Base-by-base conservation (phyloP, 2,329 filamentous ascomycete species). In the Colletotrichum cordylinicola region DNA sequence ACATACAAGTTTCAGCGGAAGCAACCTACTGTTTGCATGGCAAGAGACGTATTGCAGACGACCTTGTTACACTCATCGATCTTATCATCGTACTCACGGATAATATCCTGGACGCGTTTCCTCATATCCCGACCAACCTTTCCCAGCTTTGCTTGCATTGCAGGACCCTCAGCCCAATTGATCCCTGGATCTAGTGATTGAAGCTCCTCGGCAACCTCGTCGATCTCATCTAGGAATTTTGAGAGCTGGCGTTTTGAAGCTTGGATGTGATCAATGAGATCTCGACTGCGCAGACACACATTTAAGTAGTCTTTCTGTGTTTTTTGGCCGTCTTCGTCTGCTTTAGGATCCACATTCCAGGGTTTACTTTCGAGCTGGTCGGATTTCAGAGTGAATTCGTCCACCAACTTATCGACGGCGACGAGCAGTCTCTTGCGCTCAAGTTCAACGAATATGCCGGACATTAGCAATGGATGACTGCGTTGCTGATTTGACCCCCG, bases 11-110 rank as follows among this genome's bases (percentile, higher is more conserved):
- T 16, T 43, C 16, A 43, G 2, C 16, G 6, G 27, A 24, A 24
- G 39, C 10, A 8, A 58, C 76, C 55, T 73, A 82, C 81, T 21
- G 80, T 80, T 64, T 82, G 81, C 70, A 80, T 79, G 4, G 81
- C 80, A 2, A 82, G 77, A 8, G 78, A 77, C 12, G 79, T 80
- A 48, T 80, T 79, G 21, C 77, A 77, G 12, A 80, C 75, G 8
- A 82, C 79, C 52, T 78, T 80, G n/a, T 81, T 71, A 10, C 80
- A 82, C 31, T 80, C 79, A 18, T 78, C 76, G 12, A 82, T 80
- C 58, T 80, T 81, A 27, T 79, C 79, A 5, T 82, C 79, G n/a
- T 81, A 81, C 35, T 82, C 81, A 7, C 78, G 67, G 10, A 80
- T 61, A 18, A 81, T 76, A 16, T 82, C 81, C 18, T 78, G 70